These are phyloP conservation scores for Petrea volubilis DNA, from an alignment of 257 asterid genomes.

Conservation along the genomic window DNA sequence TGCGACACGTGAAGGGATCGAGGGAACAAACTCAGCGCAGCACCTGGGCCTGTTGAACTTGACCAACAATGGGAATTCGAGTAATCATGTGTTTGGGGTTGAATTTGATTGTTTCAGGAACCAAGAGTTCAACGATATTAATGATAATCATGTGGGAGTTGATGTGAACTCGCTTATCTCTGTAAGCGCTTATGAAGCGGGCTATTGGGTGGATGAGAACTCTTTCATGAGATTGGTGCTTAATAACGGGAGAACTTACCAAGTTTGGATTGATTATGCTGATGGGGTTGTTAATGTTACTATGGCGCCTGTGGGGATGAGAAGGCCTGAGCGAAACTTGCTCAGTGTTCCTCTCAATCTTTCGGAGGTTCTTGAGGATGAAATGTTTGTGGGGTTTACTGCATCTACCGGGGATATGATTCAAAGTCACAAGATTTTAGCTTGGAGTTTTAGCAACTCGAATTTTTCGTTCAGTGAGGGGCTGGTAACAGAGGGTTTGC, in stretches of 20 bases:
- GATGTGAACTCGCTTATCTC: constrained; percentile 50
- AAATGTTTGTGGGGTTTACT: constrained; percentile 44
- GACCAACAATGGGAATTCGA: constrained; percentile 27
- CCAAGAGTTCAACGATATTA: constrained; percentile 46
- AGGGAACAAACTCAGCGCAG: constrained; percentile 42
- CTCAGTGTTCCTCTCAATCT: constrained; percentile 28
- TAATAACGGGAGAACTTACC: constrained; percentile 42
- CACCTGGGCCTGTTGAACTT: constrained; percentile 43
- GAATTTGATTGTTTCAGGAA: constrained; percentile 51
- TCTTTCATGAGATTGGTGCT: constrained; percentile 36
- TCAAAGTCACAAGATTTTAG: constrained; percentile 37
- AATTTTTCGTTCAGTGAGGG: constrained; percentile 42
- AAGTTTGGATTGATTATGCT: constrained; percentile 40
- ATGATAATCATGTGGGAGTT: constrained; percentile 48
- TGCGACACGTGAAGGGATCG: constrained; percentile 36
- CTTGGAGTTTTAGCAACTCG: constrained; percentile 55
- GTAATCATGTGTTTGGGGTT: constrained; percentile 47
- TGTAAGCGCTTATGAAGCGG: constrained; percentile 34
- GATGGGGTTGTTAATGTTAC: constrained; percentile 26
- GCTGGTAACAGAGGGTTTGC: constrained; percentile 33
- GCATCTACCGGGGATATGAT: constrained; percentile 37
- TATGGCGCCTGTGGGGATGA: constrained; percentile 29
- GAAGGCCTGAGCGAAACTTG: constrained; percentile 26
- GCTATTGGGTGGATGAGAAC: constrained; percentile 44
- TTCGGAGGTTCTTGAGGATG: constrained; percentile 26